Evolutionary conservation across 768 basidiomycete genomes (phyloP).

Genomic region (Pholiota microspora): DNA sequence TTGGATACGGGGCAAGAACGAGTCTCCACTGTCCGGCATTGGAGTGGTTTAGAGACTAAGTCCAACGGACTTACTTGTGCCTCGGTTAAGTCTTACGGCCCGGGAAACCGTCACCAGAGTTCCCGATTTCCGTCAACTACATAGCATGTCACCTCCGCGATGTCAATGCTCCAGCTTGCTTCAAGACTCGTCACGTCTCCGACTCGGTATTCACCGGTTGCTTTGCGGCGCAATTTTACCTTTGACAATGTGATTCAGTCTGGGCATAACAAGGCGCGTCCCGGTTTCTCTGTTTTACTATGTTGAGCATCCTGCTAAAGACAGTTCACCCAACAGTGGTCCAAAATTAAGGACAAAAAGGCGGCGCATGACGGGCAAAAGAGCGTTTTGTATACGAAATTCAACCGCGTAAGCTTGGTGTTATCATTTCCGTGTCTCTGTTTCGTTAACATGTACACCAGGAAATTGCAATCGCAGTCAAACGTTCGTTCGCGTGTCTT

Average conservation of each 20-base stretch:
- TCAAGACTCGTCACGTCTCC: neutral
- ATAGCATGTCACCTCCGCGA: no score
- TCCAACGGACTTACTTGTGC: no score
- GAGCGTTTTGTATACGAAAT: conserved; percentile 54
- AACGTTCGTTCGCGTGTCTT: conserved; percentile 38
- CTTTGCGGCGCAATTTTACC: conserved; percentile 17
- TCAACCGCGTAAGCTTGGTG: conserved; percentile 44
- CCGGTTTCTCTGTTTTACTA: no score
- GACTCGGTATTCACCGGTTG: neutral
- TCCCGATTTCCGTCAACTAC: no score
- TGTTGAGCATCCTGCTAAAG: neutral
- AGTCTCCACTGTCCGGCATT: conserved; percentile 49
- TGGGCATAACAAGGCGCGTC: conserved; percentile 42
- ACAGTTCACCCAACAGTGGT: conserved; percentile 47
- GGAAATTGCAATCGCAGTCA: conserved; percentile 63
- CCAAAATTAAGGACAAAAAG: conserved; percentile 73
- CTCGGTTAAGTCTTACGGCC: no score
- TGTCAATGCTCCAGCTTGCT: neutral
- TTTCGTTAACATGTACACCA: conserved; percentile 22
- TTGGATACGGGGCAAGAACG: conserved; percentile 76
- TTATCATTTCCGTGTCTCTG: neutral
- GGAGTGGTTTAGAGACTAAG: no score
- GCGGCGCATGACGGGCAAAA: conserved; percentile 62
- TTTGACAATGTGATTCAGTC: conserved; percentile 18
- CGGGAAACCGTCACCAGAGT: no score